phyloP scores from a whole-genome alignment of 768 basidiomycete species.

The Russula earlei region DNA sequence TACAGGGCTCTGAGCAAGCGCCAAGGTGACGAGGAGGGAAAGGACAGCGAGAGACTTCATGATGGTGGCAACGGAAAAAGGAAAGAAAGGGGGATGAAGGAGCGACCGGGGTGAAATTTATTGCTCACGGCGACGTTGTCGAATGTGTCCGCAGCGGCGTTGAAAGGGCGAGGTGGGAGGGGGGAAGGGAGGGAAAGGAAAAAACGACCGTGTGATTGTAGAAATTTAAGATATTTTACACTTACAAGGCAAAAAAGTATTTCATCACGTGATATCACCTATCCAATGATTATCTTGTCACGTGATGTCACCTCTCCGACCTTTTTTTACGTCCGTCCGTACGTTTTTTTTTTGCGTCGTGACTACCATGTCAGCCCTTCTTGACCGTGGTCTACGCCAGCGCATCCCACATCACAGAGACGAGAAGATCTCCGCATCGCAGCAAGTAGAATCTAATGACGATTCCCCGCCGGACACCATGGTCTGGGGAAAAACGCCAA shows the following conservation, averaged over 20 bases:
- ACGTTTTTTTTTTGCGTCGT: neutral
- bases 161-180: neutral
- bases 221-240: too few relatives aligned
- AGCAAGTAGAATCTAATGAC: neutral
- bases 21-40: conserved; percentile 41
- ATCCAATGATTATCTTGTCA: too few relatives aligned
- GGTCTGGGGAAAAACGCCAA: conserved; percentile 83
- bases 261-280: too few relatives aligned
- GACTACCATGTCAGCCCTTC: conserved; percentile 9
- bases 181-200: neutral
- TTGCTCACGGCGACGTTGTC: neutral
- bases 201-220: too few relatives aligned
- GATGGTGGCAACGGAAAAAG: conserved; percentile 26
- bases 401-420: neutral
- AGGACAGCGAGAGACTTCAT: conserved; percentile 46
- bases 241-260: too few relatives aligned
- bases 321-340: neutral
- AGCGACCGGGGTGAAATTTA: conserved; percentile 2
- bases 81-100: neutral
- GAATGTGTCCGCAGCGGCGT: neutral
- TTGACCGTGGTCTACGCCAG: conserved; percentile 6
- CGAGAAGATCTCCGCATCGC: neutral
- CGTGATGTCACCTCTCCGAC: too few relatives aligned
- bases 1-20: conserved; percentile 35
- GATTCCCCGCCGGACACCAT: conserved; percentile 30